Evolutionary conservation across 805 yeast species (phyloP), one percentile per base, ranked within the genome.

Genomic region (Yarrowia sp.): DNA sequence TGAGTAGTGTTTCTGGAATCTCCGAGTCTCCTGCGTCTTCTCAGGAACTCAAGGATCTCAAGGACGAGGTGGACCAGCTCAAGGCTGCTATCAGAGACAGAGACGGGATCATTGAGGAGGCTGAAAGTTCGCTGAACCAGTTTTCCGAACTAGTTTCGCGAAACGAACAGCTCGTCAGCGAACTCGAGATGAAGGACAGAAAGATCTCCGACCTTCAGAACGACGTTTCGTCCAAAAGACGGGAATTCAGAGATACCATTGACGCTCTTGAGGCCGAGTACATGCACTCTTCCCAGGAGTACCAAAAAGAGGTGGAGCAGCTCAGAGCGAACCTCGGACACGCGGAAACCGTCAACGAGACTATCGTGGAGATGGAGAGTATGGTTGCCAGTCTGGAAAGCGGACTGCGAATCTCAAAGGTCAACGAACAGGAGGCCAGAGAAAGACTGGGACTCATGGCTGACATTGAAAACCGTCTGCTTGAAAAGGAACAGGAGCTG

Each of bases 391-490:
- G 69, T 26, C 69, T 76, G 32, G 76, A 76, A 43, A 64, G 66
- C n/a, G 73, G 40, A 70, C 69, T 74, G 45, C 72, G 73, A 48
- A 67, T 68, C 70, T 71, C 70, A 3, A 63, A 49, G 67, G 56
- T 48, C n/a, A 63, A 63, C 45, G 79, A 73, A 68, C 70, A 70
- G 65, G 77, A 74, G 55, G 74, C 77, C 38, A 73, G 74, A 41
- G 72, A 73, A 50, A 78, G 78, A 72, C 73, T 78, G 16, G 67
- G 73, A 1, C 74, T 75, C 15, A 74, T 78, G 56, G 80, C 80
- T 5, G 77, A 76, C 22, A 74, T 77, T 72, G 79, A 78, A 64
- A 78, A 78, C 71, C 70, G 72, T 56, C 71, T 78, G 8, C 76
- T 78, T 10, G 73, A 74, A 58, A 78, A 76, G 70, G 76, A 74